Conservation (phyloP, 2,329 filamentous ascomycete species). For the Elsinoe fawcettii region DNA sequence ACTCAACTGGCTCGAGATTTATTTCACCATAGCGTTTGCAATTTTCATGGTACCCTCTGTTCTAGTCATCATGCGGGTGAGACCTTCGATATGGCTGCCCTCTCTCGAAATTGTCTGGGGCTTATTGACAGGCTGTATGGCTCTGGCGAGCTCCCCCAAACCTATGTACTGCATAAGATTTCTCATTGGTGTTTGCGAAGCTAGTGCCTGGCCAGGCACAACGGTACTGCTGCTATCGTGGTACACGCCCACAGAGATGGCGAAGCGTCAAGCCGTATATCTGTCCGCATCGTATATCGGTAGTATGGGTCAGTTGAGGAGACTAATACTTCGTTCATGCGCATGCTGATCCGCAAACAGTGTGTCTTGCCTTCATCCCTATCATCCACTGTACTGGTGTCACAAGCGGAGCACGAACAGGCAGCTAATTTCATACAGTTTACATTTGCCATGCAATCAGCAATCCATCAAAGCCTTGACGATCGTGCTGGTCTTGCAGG, state of each 20-base stretch:
- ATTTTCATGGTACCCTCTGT: conserved; percentile 36
- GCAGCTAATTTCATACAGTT: neutral
- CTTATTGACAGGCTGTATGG: conserved; percentile 26
- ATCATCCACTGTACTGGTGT: too few relatives aligned
- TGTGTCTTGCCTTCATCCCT: too few relatives aligned
- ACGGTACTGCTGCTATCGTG: conserved; percentile 35
- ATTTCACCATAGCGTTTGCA: conserved; percentile 35
- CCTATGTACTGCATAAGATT: conserved; percentile 25
- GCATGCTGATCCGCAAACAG: too few relatives aligned
- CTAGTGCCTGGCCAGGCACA: conserved; percentile 39
- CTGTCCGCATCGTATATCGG: conserved; percentile 20
- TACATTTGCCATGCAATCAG: conserved; percentile 23
- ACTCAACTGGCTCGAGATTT: conserved; percentile 32
- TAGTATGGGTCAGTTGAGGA: conserved; percentile 18
- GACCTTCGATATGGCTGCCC: conserved; percentile 29
- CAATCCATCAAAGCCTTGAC: conserved; percentile 28
- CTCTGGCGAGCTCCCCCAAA: conserved; percentile 24
- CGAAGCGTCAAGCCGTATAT: conserved; percentile 23
- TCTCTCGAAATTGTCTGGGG: conserved; percentile 25
- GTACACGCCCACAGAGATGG: conserved; percentile 24
- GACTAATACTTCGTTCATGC: too few relatives aligned
- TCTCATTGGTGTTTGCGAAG: conserved; percentile 26
- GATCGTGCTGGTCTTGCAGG: conserved; percentile 28
- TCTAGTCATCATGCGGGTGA: conserved; percentile 34
- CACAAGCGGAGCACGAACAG: too few relatives aligned